Conservation (phyloP, 306 rosid genomes). For the Glycine tomentella region DNA sequence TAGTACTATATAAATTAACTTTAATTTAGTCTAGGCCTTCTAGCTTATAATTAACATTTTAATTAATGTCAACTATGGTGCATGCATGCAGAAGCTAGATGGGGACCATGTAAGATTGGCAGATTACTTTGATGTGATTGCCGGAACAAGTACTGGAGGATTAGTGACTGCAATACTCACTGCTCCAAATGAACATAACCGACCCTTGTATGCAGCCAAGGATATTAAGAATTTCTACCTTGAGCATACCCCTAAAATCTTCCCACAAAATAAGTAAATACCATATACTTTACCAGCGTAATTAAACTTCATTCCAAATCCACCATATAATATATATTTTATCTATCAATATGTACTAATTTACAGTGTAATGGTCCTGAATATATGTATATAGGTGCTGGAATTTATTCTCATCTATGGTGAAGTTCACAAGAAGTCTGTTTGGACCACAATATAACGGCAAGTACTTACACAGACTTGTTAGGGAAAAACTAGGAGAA, state of each 20-base stretch:
- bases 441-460: slow-evolving; percentile 65
- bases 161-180: slow-evolving; percentile 72
- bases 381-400: neutral
- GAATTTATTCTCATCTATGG: slow-evolving; percentile 5
- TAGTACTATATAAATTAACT: too few relatives aligned
- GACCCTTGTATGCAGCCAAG: slow-evolving; percentile 68
- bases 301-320: too few relatives aligned
- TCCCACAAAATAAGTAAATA: slow-evolving; percentile 58
- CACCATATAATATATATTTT: too few relatives aligned
- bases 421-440: slow-evolving; percentile 27
- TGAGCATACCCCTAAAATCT: slow-evolving; percentile 59
- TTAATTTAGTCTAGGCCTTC: too few relatives aligned
- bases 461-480: slow-evolving; percentile 46
- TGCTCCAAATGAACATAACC: slow-evolving; percentile 64
- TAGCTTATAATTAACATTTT: too few relatives aligned
- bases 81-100: slow-evolving; percentile 60
- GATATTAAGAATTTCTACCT: slow-evolving; percentile 74
- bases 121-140: slow-evolving; percentile 74
- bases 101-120: slow-evolving; percentile 68
- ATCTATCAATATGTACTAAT: neutral
- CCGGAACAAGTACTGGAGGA: slow-evolving; percentile 81
- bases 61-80: neutral
- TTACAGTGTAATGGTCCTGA: neutral
- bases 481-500: slow-evolving; percentile 47
- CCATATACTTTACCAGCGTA: too few relatives aligned